Evolutionary conservation across 2,329 filamentous ascomycete genomes (phyloP), one percentile per base, ranked within the genome.

Genomic region (Pseudogymnoascus sp.): DNA sequence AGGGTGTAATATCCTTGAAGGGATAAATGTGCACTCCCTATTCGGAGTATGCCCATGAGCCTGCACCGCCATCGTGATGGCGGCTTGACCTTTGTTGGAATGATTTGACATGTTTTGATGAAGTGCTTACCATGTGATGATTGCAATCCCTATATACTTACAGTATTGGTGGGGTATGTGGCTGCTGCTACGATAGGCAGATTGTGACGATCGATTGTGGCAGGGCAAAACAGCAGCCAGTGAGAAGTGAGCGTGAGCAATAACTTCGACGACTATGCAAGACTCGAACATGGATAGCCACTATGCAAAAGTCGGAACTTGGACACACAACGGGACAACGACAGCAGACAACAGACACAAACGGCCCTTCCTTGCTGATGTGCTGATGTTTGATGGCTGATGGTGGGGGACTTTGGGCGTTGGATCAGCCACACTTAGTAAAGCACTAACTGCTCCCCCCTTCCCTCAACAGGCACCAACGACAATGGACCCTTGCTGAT

Each of bases 381-480:
- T 56, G n/a, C 46, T 34, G 50, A 34, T 53, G 25, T 18, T 14
- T 34, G 46, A 56, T 31, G 46, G 46, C 10, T 56, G 46, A 34
- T 56, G 50, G 28, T 56, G 16, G 50, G 50, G 50, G 50, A 14
- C 28, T 21, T 56, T 34, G 50, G 50, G n/a, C 28, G 28, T 56
- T 34, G 50, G 50, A 56, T 56, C 50, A 56, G 50, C 50, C 50
- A 56, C 50, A 56, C 16, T 36, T 56, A 56, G 50, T 28, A 56
- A 56, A 56, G 50, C 50, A 34, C 50, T 56, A 56, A 56, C 23
- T 34, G 50, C 3, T 53, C 25, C 25, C 46, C 44, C 40, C 44
- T 53, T 34, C 50, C 50, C 50, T 12, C 50, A 56, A 56, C 50
- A 56, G 50, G 50, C 50, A 56, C 50, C 50, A 56, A 56, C 50